Percentiles rank a stretch among this genome's conserved stretches.
Evolutionary conservation across 768 basidiomycete genomes (phyloP).

Genomic region (Lactarius psammicola): DNA sequence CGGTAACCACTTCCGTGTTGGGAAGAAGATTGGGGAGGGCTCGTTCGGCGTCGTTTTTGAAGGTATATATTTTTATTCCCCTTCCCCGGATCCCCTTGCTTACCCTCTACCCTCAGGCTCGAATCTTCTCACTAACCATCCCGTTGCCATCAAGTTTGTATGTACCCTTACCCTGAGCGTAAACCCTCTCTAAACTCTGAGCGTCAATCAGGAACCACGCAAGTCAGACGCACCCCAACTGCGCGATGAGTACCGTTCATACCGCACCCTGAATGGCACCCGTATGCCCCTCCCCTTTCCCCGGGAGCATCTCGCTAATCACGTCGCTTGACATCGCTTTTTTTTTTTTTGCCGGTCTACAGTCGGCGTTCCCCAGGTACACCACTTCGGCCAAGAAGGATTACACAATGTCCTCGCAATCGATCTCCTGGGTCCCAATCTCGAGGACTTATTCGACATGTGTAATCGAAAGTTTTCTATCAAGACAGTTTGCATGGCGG

Average conservation of each 20-base stretch:
- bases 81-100: background rate
- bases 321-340: background rate
- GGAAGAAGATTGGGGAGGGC: constrained; percentile 99
- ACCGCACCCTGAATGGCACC: constrained; percentile 90
- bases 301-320: constrained; percentile 3
- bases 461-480: constrained; percentile 96
- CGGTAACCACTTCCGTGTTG: constrained; percentile 81
- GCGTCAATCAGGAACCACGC: constrained; percentile 69
- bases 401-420: constrained; percentile 95
- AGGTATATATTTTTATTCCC: constrained; percentile 50
- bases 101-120: constrained; percentile 51
- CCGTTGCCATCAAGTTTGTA: constrained; percentile 98
- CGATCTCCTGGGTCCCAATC: constrained; percentile 93
- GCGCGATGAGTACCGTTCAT: constrained; percentile 95
- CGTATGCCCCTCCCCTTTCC: constrained; percentile 49
- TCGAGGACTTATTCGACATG: constrained; percentile 99
- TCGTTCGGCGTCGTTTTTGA: constrained; percentile 98
- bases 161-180: constrained; percentile 35
- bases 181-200: constrained; percentile 21
- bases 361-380: constrained; percentile 97
- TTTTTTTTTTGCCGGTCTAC: constrained; percentile 12
- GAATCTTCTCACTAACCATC: constrained; percentile 79
- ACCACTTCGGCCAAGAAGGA: constrained; percentile 98
- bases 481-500: constrained; percentile 99
- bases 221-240: constrained; percentile 98